phyloP scores from a whole-genome alignment of 2,329 filamentous ascomycete species.

The Tolypocladium tundrense region DNA sequence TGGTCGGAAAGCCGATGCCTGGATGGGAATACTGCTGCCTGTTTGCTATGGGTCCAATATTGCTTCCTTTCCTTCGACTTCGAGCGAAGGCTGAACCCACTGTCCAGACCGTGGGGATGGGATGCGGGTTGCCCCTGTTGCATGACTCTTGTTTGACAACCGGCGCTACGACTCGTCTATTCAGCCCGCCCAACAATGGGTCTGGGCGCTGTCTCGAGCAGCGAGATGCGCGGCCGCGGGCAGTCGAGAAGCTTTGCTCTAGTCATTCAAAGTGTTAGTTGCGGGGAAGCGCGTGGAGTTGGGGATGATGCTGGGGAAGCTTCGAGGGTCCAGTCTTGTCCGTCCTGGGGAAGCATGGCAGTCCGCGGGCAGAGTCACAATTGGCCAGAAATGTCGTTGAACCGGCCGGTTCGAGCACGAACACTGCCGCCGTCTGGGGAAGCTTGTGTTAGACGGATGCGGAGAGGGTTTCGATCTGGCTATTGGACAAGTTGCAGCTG shows the following conservation, averaged over 20 bases:
- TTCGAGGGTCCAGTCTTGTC: background rate
- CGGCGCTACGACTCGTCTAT: background rate
- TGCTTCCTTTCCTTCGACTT: background rate
- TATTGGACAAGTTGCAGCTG: background rate
- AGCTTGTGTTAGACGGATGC: background rate
- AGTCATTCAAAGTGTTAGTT: background rate
- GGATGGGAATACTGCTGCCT: conserved; percentile 1
- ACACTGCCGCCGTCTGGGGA: background rate
- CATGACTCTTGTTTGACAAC: background rate
- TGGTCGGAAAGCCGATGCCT: conserved; percentile 2
- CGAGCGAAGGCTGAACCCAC: background rate
- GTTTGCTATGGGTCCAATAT: conserved; percentile 1
- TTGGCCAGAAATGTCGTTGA: background rate
- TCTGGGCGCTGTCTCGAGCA: background rate
- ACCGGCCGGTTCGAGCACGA: background rate
- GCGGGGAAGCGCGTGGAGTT: background rate
- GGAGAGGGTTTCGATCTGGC: background rate
- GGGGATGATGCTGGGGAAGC: background rate
- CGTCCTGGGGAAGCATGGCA: background rate
- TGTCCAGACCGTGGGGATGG: background rate
- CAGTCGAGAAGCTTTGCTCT: background rate
- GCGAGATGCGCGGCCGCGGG: background rate
- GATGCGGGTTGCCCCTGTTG: background rate
- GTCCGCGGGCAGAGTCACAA: background rate
- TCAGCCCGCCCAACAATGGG: background rate